A percentile compares a stretch with the other conserved stretches of the same genome.
phyloP scores from a whole-genome alignment of 2,329 filamentous ascomycete genomes.

The Clarireedia homoeocarpa region DNA sequence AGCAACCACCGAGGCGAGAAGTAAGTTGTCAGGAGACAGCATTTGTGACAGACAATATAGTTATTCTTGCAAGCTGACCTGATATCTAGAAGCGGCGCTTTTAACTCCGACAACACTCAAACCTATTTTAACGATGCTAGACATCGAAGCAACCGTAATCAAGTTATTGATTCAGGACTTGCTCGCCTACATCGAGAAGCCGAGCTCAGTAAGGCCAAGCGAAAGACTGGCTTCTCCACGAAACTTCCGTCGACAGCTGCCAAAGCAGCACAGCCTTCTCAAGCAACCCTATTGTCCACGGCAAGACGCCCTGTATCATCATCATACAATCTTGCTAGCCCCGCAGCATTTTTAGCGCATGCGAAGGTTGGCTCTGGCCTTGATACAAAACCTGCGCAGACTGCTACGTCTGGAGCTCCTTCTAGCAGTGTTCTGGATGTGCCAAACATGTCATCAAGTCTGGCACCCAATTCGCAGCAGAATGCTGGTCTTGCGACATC shows the following conservation, averaged over 20 bases:
- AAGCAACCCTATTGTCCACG: background rate
- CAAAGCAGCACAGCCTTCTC: background rate
- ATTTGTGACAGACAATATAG: too few species aligned
- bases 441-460: background rate
- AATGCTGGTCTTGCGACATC: background rate
- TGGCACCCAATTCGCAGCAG: background rate
- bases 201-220: background rate
- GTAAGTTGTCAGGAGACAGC: background rate
- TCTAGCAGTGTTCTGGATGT: background rate
- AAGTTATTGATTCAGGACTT: constrained; percentile 1
- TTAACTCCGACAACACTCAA: too few species aligned
- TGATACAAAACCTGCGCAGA: background rate
- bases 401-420: background rate
- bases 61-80: background rate
- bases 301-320: background rate
- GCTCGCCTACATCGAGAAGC: constrained; percentile 2
- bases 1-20: background rate
- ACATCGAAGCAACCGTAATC: background rate
- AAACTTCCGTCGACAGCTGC: background rate
- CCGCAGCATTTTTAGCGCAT: background rate
- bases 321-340: background rate
- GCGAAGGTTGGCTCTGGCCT: background rate
- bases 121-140: constrained; percentile 1
- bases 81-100: background rate
- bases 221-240: background rate